Base-by-base conservation (phyloP, 1,139 yeast genomes). In the Blastobotrys raffinosifermentans region DNA sequence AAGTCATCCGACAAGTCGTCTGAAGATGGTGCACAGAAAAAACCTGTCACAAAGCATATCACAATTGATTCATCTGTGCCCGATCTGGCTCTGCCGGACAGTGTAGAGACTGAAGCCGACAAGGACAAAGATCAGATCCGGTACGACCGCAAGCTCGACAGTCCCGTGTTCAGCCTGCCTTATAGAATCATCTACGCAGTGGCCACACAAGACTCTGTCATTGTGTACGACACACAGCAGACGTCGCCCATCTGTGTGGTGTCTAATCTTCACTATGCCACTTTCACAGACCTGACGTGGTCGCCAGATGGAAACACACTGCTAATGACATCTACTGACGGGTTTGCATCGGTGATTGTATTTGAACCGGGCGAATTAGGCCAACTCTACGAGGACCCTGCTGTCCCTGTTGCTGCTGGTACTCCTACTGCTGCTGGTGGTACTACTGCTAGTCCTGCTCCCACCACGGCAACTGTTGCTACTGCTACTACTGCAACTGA, bases 231-330 rank as follows among this genome's bases (percentile, higher is more conserved):
- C 47, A 89, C 97, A 0, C 82, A 77, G 45, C 68, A 70, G 26
- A 54, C 69, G 21, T 61, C 69, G 41, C 94, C 97, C 1, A 54
- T 91, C 26, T 93, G 91, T 5, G 65, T 75, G 20, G 81, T 80
- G 2, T 73, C 85, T 1, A 86, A 86, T 51, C 66, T 91, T 37
- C 98, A 91, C 57, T 87, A 87, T 55, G 80, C 93, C 2, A 77
- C 94, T 0, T 72, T 91, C 26, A 89, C 98, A 0, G 98, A 91
- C 55, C 57, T 89, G 37, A 64, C 80, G 8, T 93, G 98, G 98
- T 73, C 83, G 29, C 62, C 65, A 2, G 86, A 83, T 56, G 98
- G 97, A 0, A 61, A 63, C n/a, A 64, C 73, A 13, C 61, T 91
- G 19, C 66, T 89, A 46, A 71, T 82, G 21, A 77, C 94, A n/a